A percentile compares a stretch with the other conserved stretches of the same genome.
Evolutionary conservation across 768 basidiomycete genomes (phyloP).

Genomic region (Tylopilus sp.): DNA sequence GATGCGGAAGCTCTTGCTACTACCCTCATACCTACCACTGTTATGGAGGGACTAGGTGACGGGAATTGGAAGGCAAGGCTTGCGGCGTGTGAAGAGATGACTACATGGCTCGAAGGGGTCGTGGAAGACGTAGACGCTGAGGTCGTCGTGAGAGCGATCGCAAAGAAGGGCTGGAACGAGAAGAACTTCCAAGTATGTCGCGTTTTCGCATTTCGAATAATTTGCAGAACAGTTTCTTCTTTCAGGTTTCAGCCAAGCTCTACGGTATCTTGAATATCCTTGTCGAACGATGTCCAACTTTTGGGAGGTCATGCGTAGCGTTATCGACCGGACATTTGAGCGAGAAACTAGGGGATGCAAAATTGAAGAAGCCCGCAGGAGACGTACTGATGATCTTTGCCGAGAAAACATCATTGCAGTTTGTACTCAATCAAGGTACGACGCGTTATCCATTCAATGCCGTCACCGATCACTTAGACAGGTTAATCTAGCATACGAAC

Average conservation of each 20-base stretch:
- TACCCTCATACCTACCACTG: slow-evolving; percentile 65
- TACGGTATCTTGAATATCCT: slow-evolving; percentile 74
- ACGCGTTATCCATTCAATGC: slow-evolving; percentile 7
- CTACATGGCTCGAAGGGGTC: slow-evolving; percentile 71
- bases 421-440: slow-evolving; percentile 88
- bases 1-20: slow-evolving; percentile 82
- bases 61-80: slow-evolving; percentile 91
- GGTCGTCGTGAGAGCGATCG: slow-evolving; percentile 80
- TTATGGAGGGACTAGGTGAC: slow-evolving; percentile 75
- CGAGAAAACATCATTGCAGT: slow-evolving; percentile 92
- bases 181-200: slow-evolving; percentile 91
- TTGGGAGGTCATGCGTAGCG: slow-evolving; percentile 82
- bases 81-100: slow-evolving; percentile 83
- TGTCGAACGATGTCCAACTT: slow-evolving; percentile 76
- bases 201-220: not conserved
- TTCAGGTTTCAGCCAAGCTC: slow-evolving; percentile 84
- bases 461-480: slow-evolving; percentile 15
- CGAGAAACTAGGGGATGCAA: slow-evolving; percentile 95
- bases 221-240: slow-evolving; percentile 7
- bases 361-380: slow-evolving; percentile 94
- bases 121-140: slow-evolving; percentile 76
- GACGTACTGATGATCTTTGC: slow-evolving; percentile 81
- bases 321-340: slow-evolving; percentile 76
- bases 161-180: slow-evolving; percentile 95
- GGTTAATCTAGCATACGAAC: slow-evolving; percentile 73